Evolutionary conservation across 495 filamentous ascomycete genomes (phyloP).

Genomic region (Choiromyces venosus): DNA sequence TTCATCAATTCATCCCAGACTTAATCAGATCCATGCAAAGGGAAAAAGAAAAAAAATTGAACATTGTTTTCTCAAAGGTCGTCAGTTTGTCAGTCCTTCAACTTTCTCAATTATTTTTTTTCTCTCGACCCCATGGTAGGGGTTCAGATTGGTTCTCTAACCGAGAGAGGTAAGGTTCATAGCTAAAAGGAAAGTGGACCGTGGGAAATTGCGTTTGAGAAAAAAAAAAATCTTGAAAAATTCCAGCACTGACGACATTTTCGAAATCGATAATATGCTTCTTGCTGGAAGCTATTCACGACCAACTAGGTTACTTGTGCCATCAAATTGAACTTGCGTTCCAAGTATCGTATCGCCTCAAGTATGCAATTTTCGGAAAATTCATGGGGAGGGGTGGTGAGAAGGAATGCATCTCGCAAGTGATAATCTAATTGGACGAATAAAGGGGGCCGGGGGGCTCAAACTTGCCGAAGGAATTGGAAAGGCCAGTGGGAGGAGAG

Average conservation of each 20-base stretch:
- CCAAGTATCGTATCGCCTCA: slow-evolving; percentile 1
- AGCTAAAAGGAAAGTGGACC: too few species aligned
- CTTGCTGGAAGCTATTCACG: not conserved
- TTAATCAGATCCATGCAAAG: not conserved
- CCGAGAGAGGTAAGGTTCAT: too few species aligned
- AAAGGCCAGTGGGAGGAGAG: not conserved
- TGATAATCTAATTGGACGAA: not conserved
- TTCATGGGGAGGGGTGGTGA: not conserved
- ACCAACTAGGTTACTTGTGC: not conserved
- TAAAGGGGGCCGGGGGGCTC: not conserved
- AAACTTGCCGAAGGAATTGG: not conserved
- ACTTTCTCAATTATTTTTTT: too few species aligned
- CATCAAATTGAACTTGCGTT: not conserved
- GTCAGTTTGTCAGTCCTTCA: too few species aligned
- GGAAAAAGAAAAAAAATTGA: not conserved
- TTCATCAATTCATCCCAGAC: not conserved
- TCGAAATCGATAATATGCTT: too few species aligned
- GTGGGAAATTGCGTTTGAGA: too few species aligned
- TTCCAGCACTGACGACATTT: too few species aligned
- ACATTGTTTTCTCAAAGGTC: too few species aligned
- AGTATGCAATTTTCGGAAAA: slow-evolving; percentile 1
- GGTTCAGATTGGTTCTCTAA: too few species aligned
- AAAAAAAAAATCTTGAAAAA: too few species aligned
- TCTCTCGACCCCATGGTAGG: too few species aligned
- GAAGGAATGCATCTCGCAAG: not conserved